phyloP scores from a whole-genome alignment of 1,284 basidiomycete species.

The Rhodotorula sp. region DNA sequence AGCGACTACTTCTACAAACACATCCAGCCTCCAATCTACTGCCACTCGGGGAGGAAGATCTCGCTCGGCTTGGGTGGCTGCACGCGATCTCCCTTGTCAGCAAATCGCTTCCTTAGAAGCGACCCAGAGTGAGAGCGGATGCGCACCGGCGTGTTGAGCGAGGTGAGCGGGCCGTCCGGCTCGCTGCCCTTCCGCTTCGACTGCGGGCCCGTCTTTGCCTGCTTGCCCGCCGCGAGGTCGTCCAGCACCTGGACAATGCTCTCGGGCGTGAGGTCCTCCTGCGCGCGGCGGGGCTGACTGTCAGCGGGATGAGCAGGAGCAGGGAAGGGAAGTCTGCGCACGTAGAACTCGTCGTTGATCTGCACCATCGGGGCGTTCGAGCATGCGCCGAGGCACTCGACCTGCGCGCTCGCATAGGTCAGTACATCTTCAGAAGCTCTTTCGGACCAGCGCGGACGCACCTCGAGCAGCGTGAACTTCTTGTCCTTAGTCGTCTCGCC shows the following conservation, averaged over 20 bases:
- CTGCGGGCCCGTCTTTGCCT: constrained; percentile 90
- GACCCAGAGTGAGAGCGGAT: too few relatives aligned
- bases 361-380: constrained; percentile 99
- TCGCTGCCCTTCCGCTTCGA: constrained; percentile 79
- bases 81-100: too few relatives aligned
- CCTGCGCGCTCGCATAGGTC: constrained; percentile 48
- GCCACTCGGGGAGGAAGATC: constrained; percentile 33
- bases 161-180: constrained; percentile 69
- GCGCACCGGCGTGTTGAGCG: constrained; percentile 76
- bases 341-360: constrained; percentile 94
- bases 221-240: constrained; percentile 79
- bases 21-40: constrained; percentile 1
- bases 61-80: constrained; percentile 31
- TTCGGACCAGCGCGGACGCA: neutral
- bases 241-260: constrained; percentile 86
- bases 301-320: neutral
- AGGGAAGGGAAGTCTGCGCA: constrained; percentile 52
- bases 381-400: constrained; percentile 97
- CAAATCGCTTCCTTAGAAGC: neutral
- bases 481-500: constrained; percentile 92
- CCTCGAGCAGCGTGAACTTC: constrained; percentile 93
- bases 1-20: constrained; percentile 2
- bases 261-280: constrained; percentile 96
- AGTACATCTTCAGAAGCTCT: rapidly evolving
- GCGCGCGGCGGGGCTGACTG: neutral